Evolutionary conservation across 2,329 filamentous ascomycete species (phyloP), one percentile per base, ranked within the genome.

Genomic region (Stagonosporopsis vannaccii): DNA sequence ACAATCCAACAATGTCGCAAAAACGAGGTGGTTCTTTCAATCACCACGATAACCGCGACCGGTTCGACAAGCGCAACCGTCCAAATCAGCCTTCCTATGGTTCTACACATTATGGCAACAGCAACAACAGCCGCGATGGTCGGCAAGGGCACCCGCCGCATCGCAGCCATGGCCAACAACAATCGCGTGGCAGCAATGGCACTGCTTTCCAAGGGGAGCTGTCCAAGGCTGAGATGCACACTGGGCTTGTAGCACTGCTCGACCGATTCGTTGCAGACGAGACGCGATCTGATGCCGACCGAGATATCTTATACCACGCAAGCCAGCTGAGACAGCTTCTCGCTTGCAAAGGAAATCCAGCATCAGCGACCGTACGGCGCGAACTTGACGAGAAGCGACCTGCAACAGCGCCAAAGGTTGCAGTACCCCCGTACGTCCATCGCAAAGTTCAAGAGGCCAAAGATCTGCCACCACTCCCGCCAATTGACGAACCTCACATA

Each of bases 401-500:
- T 1, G 56, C 55, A n/a, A 64, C 59, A 22, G 53, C 44, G 2
- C 30, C 58, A n/a, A 56, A 64, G 13, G 54, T 68, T 19, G 41
- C 54, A 9, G 45, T 76, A 13, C 73, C 71, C 9, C 42, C 59
- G 15, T 75, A 74, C 54, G 52, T 72, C 26, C 48, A 65, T 23
- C 62, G 66, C 51, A 68, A 59, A 40, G 55, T 75, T 19, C 53
- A 63, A 6, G 58, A 47, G 8, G 74, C 81, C 3, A 61, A 67
- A 15, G 59, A 74, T 1, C 69, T 85, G 1, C 88, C 88, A 3
- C 79, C 83, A 1, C 76, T 92, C 1, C 90, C 90, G 3, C 70
- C 78, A 9, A 84, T 92, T 46, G 68, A 81, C 6, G 83, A 92
- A 60, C 77, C 81, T 0, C 75, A 79, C 20, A 80, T 93, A 17